Percentiles rank a stretch among this genome's conserved stretches.
phyloP scores from a whole-genome alignment of 495 filamentous ascomycete genomes.

The Podospora fimiseda region DNA sequence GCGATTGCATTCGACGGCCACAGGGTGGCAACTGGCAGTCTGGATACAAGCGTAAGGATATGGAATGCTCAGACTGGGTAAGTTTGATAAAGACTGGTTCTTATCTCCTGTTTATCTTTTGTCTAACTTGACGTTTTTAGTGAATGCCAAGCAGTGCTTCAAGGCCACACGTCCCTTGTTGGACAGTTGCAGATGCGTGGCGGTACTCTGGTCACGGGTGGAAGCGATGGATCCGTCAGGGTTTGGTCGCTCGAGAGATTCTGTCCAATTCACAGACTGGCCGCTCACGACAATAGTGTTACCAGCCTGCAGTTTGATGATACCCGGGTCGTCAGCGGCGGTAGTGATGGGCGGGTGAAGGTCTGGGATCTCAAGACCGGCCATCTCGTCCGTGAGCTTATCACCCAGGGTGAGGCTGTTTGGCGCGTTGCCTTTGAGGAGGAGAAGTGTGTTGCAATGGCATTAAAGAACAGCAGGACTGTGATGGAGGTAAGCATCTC shows the following conservation, averaged over 20 bases:
- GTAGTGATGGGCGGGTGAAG: slow-evolving; percentile 92
- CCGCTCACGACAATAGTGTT: slow-evolving; percentile 97
- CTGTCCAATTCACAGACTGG: slow-evolving; percentile 84
- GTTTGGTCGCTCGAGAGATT: slow-evolving; percentile 91
- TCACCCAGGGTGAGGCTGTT: slow-evolving; percentile 83
- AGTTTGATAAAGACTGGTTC: slow-evolving; percentile 23
- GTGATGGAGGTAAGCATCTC: slow-evolving; percentile 82
- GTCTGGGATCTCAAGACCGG: slow-evolving; percentile 94
- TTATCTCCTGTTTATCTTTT: background rate
- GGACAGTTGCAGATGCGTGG: slow-evolving; percentile 96
- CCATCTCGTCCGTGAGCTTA: slow-evolving; percentile 82
- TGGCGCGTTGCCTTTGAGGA: slow-evolving; percentile 98
- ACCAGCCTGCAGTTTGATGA: slow-evolving; percentile 97
- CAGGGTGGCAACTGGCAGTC: slow-evolving; percentile 89
- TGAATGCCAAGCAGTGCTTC: slow-evolving; percentile 82
- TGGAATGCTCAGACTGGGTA: slow-evolving; percentile 92
- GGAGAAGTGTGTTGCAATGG: slow-evolving; percentile 96
- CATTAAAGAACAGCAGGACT: slow-evolving; percentile 70
- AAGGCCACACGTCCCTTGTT: slow-evolving; percentile 94
- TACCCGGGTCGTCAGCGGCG: slow-evolving; percentile 86
- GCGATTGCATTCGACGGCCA: slow-evolving; percentile 94
- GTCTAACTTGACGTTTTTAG: slow-evolving; percentile 35
- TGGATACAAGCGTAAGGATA: slow-evolving; percentile 94
- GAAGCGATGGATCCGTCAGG: slow-evolving; percentile 89
- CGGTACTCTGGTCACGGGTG: slow-evolving; percentile 90